Conservation (phyloP, 441 rosid species). For the Eutrema salsugineum region DNA sequence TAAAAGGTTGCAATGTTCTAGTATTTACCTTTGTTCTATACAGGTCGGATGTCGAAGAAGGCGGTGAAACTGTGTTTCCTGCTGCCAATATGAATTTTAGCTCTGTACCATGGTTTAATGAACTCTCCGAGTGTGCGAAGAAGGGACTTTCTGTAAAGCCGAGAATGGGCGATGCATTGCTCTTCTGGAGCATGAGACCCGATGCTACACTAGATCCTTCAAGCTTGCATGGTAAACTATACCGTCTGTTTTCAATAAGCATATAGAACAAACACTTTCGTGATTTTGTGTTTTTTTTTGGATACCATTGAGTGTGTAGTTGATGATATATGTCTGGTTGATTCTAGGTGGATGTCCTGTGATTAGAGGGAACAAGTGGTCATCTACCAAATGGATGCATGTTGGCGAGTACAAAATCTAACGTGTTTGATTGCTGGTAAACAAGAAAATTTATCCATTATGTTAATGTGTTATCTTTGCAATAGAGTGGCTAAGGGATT, state of each 20-base stretch:
- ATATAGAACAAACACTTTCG: background rate
- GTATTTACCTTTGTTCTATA: background rate
- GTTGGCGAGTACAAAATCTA: constrained; percentile 42
- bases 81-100: constrained; percentile 64
- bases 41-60: constrained; percentile 99
- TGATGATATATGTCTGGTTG: constrained; percentile 4
- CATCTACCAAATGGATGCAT: constrained; percentile 67
- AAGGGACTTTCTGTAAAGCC: constrained; percentile 84
- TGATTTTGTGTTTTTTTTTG: background rate
- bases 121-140: constrained; percentile 87
- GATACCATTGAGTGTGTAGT: background rate
- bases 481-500: background rate
- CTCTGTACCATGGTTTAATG: constrained; percentile 86
- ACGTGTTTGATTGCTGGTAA: constrained; percentile 10
- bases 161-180: constrained; percentile 88
- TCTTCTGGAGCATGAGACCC: constrained; percentile 94
- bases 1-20: background rate
- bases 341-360: constrained; percentile 61
- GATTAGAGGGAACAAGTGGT: constrained; percentile 65
- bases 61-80: constrained; percentile 96
- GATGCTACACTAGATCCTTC: constrained; percentile 77
- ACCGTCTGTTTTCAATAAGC: background rate
- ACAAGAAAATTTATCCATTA: background rate
- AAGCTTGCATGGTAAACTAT: constrained; percentile 79
- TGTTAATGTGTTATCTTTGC: background rate